Percentiles rank a stretch among this genome's conserved stretches.
These are phyloP conservation scores for Lachnellula arida DNA, from an alignment of 2,329 filamentous ascomycete genomes.

Conservation along the genomic window DNA sequence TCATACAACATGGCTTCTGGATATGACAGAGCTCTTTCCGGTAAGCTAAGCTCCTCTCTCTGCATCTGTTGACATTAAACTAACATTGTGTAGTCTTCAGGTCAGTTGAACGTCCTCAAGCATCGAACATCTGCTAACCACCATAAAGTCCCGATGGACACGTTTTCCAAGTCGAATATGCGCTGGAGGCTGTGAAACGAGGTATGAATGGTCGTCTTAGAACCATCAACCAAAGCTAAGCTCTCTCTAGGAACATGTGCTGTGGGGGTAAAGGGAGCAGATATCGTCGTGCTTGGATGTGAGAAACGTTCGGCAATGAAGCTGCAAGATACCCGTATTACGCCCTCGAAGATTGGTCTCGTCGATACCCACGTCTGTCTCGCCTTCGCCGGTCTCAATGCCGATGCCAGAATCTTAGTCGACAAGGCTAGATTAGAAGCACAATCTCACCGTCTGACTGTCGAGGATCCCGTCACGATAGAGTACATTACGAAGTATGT, in stretches of 20 bases:
- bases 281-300: constrained; percentile 94
- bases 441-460: constrained; percentile 92
- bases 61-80: constrained; percentile 41
- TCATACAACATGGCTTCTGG: constrained; percentile 72
- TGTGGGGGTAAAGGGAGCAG: constrained; percentile 90
- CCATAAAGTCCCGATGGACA: constrained; percentile 87
- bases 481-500: constrained; percentile 99
- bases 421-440: constrained; percentile 98
- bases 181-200: constrained; percentile 96
- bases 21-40: constrained; percentile 98
- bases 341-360: constrained; percentile 95
- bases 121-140: constrained; percentile 39
- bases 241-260: constrained; percentile 76
- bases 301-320: constrained; percentile 99
- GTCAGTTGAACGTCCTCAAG: constrained; percentile 28
- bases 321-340: constrained; percentile 98
- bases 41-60: constrained; percentile 50
- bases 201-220: constrained; percentile 48
- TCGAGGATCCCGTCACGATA: constrained; percentile 95
- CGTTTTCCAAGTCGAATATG: constrained; percentile 99
- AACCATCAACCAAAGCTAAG: constrained; percentile 17
- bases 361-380: constrained; percentile 95
- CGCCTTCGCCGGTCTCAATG: constrained; percentile 94
- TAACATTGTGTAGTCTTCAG: constrained; percentile 67
- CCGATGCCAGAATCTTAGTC: constrained; percentile 94